Conservation (phyloP, 495 filamentous ascomycete species). For the Penicillium pancosmium region DNA sequence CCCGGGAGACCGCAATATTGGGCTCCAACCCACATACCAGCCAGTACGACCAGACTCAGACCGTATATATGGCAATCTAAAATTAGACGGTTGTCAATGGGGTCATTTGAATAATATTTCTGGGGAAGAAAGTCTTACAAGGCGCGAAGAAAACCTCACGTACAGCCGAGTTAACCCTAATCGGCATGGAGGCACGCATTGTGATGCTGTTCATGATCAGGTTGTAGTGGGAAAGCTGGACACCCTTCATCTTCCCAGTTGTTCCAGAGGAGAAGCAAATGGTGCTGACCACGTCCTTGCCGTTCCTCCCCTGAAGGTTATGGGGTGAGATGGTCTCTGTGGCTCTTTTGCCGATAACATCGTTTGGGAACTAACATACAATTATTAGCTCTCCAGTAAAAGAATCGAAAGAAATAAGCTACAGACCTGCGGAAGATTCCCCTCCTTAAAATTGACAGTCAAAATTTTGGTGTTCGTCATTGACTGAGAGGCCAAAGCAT, state of each 20-base stretch:
- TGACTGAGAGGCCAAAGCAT: conserved; percentile 1
- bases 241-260: conserved; percentile 17
- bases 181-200: conserved; percentile 13
- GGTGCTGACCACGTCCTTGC: conserved; percentile 12
- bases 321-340: conserved; percentile 8
- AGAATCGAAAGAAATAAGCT: not conserved
- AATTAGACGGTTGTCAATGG: not conserved
- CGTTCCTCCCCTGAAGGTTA: conserved; percentile 4
- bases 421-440: conserved; percentile 9
- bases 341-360: conserved; percentile 7
- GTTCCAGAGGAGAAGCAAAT: conserved; percentile 16
- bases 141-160: conserved; percentile 15
- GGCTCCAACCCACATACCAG: conserved; percentile 17
- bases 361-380: conserved; percentile 10
- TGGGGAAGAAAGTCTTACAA: not conserved
- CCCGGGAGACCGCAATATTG: conserved; percentile 12
- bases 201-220: conserved; percentile 12
- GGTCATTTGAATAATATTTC: no score
- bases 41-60: conserved; percentile 8
- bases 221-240: conserved; percentile 13
- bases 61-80: conserved; percentile 15
- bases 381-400: not conserved
- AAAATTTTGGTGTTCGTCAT: conserved; percentile 5
- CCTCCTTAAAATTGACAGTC: conserved; percentile 8
- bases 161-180: conserved; percentile 12